Base-by-base conservation (phyloP, 345 rosid species). In the Nephelium lappaceum region DNA sequence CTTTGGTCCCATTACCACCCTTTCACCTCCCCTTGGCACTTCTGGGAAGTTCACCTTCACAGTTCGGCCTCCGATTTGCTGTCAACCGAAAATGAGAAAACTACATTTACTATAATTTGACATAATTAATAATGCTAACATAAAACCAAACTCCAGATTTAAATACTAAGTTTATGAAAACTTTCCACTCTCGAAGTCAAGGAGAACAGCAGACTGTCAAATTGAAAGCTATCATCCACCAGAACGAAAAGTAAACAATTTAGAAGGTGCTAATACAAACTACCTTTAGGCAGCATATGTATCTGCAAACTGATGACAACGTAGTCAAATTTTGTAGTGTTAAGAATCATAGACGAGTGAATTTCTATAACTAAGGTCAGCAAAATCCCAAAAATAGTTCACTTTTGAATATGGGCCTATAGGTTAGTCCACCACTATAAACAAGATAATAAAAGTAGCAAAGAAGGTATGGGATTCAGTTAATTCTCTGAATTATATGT, bases 11-110 rank as follows among this genome's bases (percentile, higher is more conserved):
- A 90, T 85, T n/a, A 92, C 83, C 77, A 88, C 93, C 80, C 92
- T 89, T 81, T 95, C 98, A 11, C 94, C 98, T 75, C 99, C 99
- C 84, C 84, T 90, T 19, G 99, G 98, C 70, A 93, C 99, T 84
- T 93, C 97, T 8, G 97, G 98, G 83, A 91, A 90, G 92, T 94
- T 96, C 81, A 96, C 98, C 85, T 81, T 93, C 79, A 88, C 89
- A 1, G 92, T 88, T 53, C 97, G 81, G 74, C 98, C 97, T 65
- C 97, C 97, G 71, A 96, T 72, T 95, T 89, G 94, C 98, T 96
- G 88, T 57, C 43, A 70, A 80, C 16, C 81, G 80, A 15, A 43
- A 77, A 38, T 11, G 74, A 5, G 25, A 68, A 36, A 38, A 74
- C 19, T 23, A 51, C 5, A 15, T 57, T 42, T n/a, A 21, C 67